Base-by-base conservation (phyloP, 2,329 filamentous ascomycete genomes). In the Macrophomina tecta region DNA sequence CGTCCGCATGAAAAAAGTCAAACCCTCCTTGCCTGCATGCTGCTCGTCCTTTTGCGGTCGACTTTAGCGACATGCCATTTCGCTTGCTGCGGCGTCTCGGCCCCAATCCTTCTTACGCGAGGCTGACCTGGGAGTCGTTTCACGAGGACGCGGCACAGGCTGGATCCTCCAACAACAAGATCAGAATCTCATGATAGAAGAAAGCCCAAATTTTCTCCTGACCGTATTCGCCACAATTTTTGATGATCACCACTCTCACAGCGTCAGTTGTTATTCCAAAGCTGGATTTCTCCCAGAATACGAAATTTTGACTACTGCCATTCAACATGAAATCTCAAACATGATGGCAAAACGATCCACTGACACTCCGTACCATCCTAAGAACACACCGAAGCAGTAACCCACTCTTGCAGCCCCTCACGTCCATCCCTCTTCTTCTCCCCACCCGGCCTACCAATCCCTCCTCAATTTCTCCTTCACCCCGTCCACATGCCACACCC, bases 401-500 rank as follows among this genome's bases (percentile, higher is more conserved):
- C 46, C 46, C 16, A n/a, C 18, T 1, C n/a, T 9, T 23, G 9
- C 46, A 49, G 18, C 48, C 48, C 9, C 46, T 18, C n/a, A 16
- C 23, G 3, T 12, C 28, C 48, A 14, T 32, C 11, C 23, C 48
- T 23, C 8, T 4, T 23, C 23, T 3, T 23, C 23, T 23, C 23
- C 23, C 23, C 23, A 23, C 23, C 23, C 23, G 23, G 23, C 48
- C 28, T 32, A 51, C 23, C 48, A 51, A 8, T 32, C 48, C 23
- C 48, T 46, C n/a, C 18, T 55, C 64, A 69, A 52, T 28, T 14
- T 30, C 40, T 64, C 64, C 49, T 32, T 38, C 7, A 69, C 51
- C 16, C 51, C 53, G 23, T 42, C 55, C 12, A 69, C 68, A 63
- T 67, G 67, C 67, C 67, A 69, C 14, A 69, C 55, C 18, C 68